Conservation (phyloP, 192 early-diverging fungal species). For the Coemansia sp. region DNA sequence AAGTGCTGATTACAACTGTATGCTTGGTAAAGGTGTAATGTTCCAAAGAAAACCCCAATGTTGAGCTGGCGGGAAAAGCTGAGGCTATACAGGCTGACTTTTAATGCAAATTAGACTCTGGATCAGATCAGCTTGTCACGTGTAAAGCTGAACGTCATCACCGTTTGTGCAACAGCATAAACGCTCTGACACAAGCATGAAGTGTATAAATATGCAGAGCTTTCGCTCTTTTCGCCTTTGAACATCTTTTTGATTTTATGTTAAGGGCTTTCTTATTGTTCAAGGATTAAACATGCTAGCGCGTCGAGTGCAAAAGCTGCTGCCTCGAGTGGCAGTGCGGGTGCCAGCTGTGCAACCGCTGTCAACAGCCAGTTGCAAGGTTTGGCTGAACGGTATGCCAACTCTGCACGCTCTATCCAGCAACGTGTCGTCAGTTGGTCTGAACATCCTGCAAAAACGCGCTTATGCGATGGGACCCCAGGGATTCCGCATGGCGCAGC, state of each 20-base stretch:
- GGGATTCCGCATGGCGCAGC: slow-evolving; percentile 53
- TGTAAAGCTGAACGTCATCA: too few species aligned
- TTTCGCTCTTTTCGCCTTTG: background rate
- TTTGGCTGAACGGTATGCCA: background rate
- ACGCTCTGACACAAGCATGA: background rate
- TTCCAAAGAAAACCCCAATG: background rate
- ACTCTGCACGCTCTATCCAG: background rate
- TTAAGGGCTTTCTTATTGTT: too few species aligned
- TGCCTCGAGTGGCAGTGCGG: background rate
- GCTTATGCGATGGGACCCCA: slow-evolving; percentile 47
- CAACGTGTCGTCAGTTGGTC: background rate
- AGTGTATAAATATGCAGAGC: background rate
- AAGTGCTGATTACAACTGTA: background rate
- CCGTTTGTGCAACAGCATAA: background rate
- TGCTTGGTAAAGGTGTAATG: background rate
- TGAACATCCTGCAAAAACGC: slow-evolving; percentile 8
- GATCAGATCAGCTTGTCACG: too few species aligned
- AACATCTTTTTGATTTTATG: background rate
- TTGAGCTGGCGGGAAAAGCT: too few species aligned
- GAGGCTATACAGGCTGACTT: too few species aligned
- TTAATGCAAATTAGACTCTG: too few species aligned
- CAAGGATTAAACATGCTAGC: background rate
- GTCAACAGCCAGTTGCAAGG: background rate
- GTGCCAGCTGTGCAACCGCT: background rate
- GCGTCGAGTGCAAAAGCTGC: background rate